A percentile compares a stretch with the other conserved stretches of the same genome.
phyloP scores from a whole-genome alignment of 2,329 filamentous ascomycete species.

The Penicillium sumatraense region DNA sequence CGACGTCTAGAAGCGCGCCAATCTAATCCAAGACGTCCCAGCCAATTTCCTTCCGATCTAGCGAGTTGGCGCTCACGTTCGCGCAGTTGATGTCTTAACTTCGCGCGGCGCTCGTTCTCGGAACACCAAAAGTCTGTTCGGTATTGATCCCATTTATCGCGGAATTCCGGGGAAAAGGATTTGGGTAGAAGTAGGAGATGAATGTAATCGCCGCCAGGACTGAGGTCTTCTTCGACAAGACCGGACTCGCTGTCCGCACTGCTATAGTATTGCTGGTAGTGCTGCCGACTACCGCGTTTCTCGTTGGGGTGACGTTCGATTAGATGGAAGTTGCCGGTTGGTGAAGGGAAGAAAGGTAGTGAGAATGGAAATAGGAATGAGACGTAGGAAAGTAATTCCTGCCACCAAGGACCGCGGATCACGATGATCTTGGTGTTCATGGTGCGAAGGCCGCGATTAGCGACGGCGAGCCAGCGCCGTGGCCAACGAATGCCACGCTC shows the following conservation, averaged over 20 bases:
- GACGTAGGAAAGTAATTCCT: conserved; percentile 72
- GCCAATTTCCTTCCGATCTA: conserved; percentile 70
- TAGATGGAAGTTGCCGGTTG: conserved; percentile 74
- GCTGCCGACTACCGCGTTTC: conserved; percentile 42
- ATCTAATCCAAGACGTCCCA: conserved; percentile 80
- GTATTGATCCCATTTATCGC: conserved; percentile 97
- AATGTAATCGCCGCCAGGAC: conserved; percentile 86
- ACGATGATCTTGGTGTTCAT: conserved; percentile 98
- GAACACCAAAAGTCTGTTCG: conserved; percentile 94
- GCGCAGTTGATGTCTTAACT: conserved; percentile 72
- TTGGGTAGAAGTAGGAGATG: conserved; percentile 90
- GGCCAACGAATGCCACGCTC: conserved; percentile 95
- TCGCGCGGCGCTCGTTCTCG: conserved; percentile 85
- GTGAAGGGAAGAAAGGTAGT: conserved; percentile 63
- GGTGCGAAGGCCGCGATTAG: conserved; percentile 84
- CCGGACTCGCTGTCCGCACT: conserved; percentile 65
- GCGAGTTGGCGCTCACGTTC: conserved; percentile 70
- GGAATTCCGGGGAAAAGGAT: conserved; percentile 90
- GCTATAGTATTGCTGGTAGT: conserved; percentile 50
- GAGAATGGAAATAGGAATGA: conserved; percentile 80
- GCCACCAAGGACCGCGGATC: conserved; percentile 80
- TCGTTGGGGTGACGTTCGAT: conserved; percentile 64
- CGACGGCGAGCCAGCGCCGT: conserved; percentile 82
- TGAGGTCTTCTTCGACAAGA: conserved; percentile 82
- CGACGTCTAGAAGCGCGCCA: conserved; percentile 40